Base-by-base conservation (phyloP, 2,329 filamentous ascomycete species). In the Passalora sequoiae region DNA sequence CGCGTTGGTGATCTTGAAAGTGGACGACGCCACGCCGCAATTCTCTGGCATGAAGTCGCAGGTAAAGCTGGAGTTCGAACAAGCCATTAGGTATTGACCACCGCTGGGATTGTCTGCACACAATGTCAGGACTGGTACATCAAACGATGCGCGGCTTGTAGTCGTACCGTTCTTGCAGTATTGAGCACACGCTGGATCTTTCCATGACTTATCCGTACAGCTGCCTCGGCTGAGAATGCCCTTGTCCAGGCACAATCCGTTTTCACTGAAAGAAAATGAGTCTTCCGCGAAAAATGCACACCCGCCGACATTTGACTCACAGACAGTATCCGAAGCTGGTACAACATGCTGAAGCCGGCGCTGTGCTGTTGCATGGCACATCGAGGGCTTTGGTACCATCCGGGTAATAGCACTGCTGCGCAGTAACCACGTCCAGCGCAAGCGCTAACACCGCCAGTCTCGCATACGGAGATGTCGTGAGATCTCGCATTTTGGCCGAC, bases 351-450 rank as follows among this genome's bases (percentile, higher is more conserved):
- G 49, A 51, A 16, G 28, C 33, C 9, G 40, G 30, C 24, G 43
- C 43, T 9, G 46, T 41, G 20, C 40, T 45, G 16, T 51, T 51
- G 38, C 49, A 51, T 10, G 49, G 46, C 19, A 42, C 35, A 16
- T 51, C 45, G n/a, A 29, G 41, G 12, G 49, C 45, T 16, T 22
- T 25, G 16, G 49, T 31, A 8, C 49, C 49, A 33, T 51, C 49
- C 3, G 49, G 49, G 25, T 46, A 51, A 32, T 49, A 51, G 30
- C 49, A 51, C 44, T 51, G 40, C 19, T 44, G 43, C 25, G 40
- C 38, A 36, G 20, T n/a, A 20, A 24, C 33, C 33, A 36, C 10
- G 15, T 20, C 24, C 2, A 24, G 33, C 33, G n/a, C 33, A 3
- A 13, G 10, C 15, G 15, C 17, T 20, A 36, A 20, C 33, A 36